Conservation (phyloP, 2,329 filamentous ascomycete genomes). For the Penicillium rolfsii region DNA sequence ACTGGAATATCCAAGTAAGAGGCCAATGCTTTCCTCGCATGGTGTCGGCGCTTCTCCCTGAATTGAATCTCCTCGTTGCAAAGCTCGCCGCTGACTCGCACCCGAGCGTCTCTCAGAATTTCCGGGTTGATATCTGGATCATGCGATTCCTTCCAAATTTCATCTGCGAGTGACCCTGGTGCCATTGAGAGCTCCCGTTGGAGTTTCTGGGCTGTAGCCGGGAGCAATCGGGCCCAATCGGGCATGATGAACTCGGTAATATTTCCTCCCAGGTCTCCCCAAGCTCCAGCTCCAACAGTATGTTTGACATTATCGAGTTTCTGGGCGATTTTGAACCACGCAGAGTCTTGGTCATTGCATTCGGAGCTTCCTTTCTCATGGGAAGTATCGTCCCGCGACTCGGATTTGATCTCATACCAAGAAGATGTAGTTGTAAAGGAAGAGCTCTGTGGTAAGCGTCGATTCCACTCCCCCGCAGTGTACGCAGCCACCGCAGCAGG, state of each 20-base stretch:
- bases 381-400: constrained; percentile 8
- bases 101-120: constrained; percentile 77
- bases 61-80: constrained; percentile 84
- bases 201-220: constrained; percentile 77
- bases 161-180: constrained; percentile 83
- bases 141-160: constrained; percentile 91
- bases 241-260: constrained; percentile 76
- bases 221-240: constrained; percentile 77
- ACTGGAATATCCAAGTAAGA: constrained; percentile 79
- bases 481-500: constrained; percentile 39
- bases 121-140: constrained; percentile 84
- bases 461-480: constrained; percentile 32
- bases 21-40: constrained; percentile 74
- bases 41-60: constrained; percentile 66
- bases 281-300: constrained; percentile 46
- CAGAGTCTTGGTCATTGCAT: constrained; percentile 37
- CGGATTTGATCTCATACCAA: constrained; percentile 18
- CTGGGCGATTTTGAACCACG: constrained; percentile 57
- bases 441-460: constrained; percentile 27
- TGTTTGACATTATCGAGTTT: constrained; percentile 47
- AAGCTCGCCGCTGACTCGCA: constrained; percentile 78
- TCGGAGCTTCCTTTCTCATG: constrained; percentile 17
- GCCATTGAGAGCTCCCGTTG: constrained; percentile 86
- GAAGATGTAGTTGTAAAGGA: constrained; percentile 31
- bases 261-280: constrained; percentile 52